Conservation (phyloP, 1,139 yeast genomes). For the Diutina scorzettiae region DNA sequence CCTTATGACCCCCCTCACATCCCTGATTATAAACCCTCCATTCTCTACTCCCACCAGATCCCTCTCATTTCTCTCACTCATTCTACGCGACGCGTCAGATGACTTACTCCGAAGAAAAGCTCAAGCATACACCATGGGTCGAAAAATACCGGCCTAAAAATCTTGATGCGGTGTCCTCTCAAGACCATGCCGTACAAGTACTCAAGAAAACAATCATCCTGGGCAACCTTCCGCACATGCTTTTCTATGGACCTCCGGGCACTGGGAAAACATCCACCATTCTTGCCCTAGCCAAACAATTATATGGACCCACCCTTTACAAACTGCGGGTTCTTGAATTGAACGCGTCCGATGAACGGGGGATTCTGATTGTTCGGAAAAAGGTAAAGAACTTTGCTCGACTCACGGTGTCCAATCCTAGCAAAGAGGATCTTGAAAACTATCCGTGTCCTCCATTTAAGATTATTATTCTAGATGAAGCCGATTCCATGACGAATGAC, state of each 20-base stretch:
- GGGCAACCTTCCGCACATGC: constrained; percentile 87
- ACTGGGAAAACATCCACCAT: constrained; percentile 95
- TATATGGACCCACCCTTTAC: constrained; percentile 60
- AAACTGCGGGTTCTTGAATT: constrained; percentile 77
- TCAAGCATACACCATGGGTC: constrained; percentile 62
- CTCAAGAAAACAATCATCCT: constrained; percentile 66
- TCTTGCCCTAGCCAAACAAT: constrained; percentile 72
- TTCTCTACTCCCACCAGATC: no score
- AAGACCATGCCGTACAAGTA: constrained; percentile 82
- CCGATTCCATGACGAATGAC: constrained; percentile 97
- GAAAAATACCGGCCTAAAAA: constrained; percentile 77
- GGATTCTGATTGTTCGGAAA: constrained; percentile 86
- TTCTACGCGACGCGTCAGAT: no score
- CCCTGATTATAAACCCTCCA: no score
- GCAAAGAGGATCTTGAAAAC: constrained; percentile 48
- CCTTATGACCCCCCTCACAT: no score
- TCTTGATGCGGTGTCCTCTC: constrained; percentile 81
- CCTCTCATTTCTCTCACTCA: no score
- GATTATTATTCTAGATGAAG: constrained; percentile 81
- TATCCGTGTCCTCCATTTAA: constrained; percentile 96
- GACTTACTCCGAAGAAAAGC: constrained; percentile 7
- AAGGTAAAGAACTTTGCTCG: constrained; percentile 90
- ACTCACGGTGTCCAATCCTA: constrained; percentile 71
- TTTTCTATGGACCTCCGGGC: constrained; percentile 96
- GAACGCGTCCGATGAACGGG: constrained; percentile 95